phyloP scores from a whole-genome alignment of 176 grass and related monocot genomes.

The Secale cereale region DNA sequence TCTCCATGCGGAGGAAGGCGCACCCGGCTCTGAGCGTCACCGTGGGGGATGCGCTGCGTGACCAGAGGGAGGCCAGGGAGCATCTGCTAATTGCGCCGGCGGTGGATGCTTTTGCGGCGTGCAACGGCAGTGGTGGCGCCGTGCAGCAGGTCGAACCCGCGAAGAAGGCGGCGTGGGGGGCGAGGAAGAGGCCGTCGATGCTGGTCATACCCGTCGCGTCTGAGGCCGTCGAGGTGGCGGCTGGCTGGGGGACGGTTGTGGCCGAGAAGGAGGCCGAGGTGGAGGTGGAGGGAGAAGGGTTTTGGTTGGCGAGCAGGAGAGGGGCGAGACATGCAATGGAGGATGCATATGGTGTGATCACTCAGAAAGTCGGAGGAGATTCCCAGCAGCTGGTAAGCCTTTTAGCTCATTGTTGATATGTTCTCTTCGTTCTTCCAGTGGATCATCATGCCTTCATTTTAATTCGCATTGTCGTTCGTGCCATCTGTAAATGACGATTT shows the following conservation, averaged over 20 bases:
- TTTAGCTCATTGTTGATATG: not conserved
- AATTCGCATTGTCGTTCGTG: too few species aligned
- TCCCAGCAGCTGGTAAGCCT: constrained; percentile 54
- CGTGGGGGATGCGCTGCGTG: not conserved
- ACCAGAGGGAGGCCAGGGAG: not conserved
- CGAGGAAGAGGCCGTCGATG: constrained; percentile 51
- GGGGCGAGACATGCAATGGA: constrained; percentile 75
- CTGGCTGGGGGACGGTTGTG: not conserved
- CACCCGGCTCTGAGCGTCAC: not conserved
- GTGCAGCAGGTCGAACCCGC: not conserved
- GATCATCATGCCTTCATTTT: not conserved
- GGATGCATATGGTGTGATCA: constrained; percentile 51
- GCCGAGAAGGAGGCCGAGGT: constrained; percentile 19
- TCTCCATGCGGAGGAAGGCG: constrained; percentile 12
- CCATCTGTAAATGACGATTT: too few species aligned
- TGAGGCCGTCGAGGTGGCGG: not conserved
- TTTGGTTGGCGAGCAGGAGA: constrained; percentile 55
- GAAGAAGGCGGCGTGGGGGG: constrained; percentile 22
- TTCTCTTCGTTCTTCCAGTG: not conserved
- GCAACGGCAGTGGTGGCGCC: not conserved
- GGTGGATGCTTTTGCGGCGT: not conserved
- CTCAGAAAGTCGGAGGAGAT: constrained; percentile 19
- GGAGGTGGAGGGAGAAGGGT: constrained; percentile 49
- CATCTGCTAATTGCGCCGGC: not conserved
- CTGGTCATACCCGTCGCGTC: constrained; percentile 50